Base-by-base conservation (phyloP, 2,329 filamentous ascomycete species). In the Fusarium succisae region DNA sequence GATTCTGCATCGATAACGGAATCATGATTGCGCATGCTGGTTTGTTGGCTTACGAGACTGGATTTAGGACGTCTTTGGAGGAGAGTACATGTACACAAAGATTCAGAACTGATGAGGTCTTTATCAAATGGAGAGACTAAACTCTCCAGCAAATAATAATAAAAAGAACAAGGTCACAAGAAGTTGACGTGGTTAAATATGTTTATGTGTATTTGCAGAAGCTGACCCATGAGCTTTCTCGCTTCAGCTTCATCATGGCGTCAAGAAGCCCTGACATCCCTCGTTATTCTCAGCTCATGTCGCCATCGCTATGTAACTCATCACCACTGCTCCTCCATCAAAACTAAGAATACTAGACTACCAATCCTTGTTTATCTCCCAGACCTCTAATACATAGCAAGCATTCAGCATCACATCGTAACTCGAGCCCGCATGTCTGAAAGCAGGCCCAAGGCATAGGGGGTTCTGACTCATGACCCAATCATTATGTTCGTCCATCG, bases 1-100 rank as follows among this genome's bases (percentile, higher is more conserved):
- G 96, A 51, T 99, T 98, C 82, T 99, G 96, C 82, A 99, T 99
- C 77, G 96, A 99, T 83, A 99, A 99, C 79, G 96, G 96, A 55
- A 98, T 99, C 80, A 99, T 99, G 96, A 99, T 99, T 85, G 96
- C 96, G 3, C 96, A 99, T 82, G 96, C 96, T 5, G 96, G 96
- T 5, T 83, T 99, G 77, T 82, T 98, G 78, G 95, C 95, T 4
- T 96, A 93, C 81, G 87, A 91, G 82, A 95, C 91, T 22, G 96
- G 96, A 3, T 95, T 94, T 80, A 87, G 84, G 68, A 98, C 95
- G 3, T 84, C 88, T 13, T 81, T 98, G 53, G 91, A 92, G 72
- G 93, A 98, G 50, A 96, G 93, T 76, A 94, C 93, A 18, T 98
- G 93, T 82, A 96, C 93, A 20, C 94, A 96, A 81, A 87, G 94